Evolutionary conservation across 2,329 filamentous ascomycete genomes (phyloP), one percentile per base, ranked within the genome.

Genomic region (Calonectria ilicicola): DNA sequence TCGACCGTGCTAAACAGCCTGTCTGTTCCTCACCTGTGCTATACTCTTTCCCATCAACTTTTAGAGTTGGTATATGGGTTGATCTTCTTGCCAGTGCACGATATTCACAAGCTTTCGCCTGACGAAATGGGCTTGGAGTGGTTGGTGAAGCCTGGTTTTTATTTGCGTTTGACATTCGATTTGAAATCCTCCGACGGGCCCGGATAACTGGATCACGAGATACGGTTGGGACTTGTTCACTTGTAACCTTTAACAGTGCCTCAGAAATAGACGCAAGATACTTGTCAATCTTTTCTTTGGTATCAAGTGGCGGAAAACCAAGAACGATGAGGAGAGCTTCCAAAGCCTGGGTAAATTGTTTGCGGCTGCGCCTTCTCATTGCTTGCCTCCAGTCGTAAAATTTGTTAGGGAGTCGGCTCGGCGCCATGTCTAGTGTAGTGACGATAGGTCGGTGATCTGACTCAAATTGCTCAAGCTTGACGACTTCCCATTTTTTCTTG

Each of bases 101-200:
- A 26, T 38, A 38, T 58, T 58, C 12, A 14, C 51, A 58, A 38
- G 29, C 9, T 5, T 23, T 35, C 2, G 51, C 32, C n/a, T 35
- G n/a, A n/a, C 51, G 29, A 38, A 58, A 38, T 2, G 35, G n/a
- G 29, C n/a, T 58, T 23, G 51, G 51, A 35, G 9, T 14, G 26
- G 51, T 12, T 1, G 2, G 15, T 3, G 5, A 0, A 23, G 3
- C 12, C 32, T 35, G 9, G 7, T 12, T 4, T 2, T 15, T 5
- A 7, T 21, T 15, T 2, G n/a, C n/a, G 21, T 19, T 58, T 10
- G 32, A 17, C n/a, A 38, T n/a, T 15, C n/a, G 29, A 58, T 38
- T 38, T 12, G n/a, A 14, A 12, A 35, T 19, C 29, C 12, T 58
- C n/a, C 5, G 19, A 14, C 51, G 29, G 32, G 29, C n/a, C 29